These are phyloP conservation scores for Xanthoceras sorbifolium DNA, from an alignment of 345 rosid species.

Conservation along the genomic window DNA sequence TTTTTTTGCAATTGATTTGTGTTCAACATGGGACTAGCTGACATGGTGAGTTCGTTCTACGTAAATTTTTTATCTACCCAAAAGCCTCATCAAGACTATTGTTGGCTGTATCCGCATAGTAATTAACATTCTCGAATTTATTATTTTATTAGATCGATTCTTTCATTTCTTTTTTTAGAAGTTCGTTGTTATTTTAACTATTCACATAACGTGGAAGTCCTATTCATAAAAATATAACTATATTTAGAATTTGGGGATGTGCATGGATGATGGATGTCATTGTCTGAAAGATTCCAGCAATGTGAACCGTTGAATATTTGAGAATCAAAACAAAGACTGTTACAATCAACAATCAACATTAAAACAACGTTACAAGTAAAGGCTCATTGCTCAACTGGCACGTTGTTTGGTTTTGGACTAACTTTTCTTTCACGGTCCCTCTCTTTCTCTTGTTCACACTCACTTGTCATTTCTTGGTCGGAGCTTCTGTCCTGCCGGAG, in stretches of 20 bases:
- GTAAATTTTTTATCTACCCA: no score
- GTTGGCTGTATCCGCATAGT: no score
- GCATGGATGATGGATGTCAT: background rate
- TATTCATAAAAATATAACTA: no score
- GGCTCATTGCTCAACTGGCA: background rate
- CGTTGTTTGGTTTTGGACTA: background rate
- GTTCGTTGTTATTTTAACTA: no score
- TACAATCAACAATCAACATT: background rate
- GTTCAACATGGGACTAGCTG: background rate
- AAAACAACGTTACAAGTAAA: background rate
- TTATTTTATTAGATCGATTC: no score
- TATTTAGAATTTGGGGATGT: no score
- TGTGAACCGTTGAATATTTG: constrained; percentile 11
- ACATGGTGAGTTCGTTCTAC: no score
- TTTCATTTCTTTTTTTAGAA: no score
- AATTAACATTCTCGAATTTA: no score
- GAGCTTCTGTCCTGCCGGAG: no score
- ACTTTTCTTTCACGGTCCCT: background rate
- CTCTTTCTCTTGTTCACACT: background rate
- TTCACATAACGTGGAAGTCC: no score
- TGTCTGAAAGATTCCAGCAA: background rate
- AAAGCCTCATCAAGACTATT: no score
- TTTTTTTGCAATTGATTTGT: background rate
- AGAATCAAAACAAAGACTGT: background rate
- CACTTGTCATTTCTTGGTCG: background rate